Percentiles rank a stretch among this genome's conserved stretches.
These are phyloP conservation scores for Podila epigama DNA, from an alignment of 192 early-diverging fungal species.

Conservation along the genomic window DNA sequence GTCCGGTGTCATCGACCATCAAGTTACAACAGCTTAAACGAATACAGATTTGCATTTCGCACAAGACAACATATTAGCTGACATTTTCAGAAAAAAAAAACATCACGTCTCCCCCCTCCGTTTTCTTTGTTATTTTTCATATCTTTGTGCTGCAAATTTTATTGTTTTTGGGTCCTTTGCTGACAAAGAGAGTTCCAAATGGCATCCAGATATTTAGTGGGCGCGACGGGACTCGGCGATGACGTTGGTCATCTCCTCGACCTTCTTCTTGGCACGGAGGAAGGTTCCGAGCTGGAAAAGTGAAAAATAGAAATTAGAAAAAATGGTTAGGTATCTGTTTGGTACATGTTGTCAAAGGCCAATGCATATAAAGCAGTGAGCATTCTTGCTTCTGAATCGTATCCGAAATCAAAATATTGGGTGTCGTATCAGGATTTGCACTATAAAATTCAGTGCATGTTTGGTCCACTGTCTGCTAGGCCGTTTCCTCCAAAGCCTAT, in stretches of 20 bases:
- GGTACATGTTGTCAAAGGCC: too few species aligned
- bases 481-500: too few species aligned
- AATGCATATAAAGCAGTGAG: too few species aligned
- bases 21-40: background rate
- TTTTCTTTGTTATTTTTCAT: background rate
- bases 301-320: background rate
- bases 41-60: background rate
- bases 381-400: too few species aligned
- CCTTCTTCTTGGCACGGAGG: conserved; percentile 97
- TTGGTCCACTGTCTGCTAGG: too few species aligned
- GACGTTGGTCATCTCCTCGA: conserved; percentile 94
- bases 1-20: conserved; percentile 26
- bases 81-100: background rate
- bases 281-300: conserved; percentile 86
- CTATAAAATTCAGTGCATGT: too few species aligned
- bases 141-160: conserved; percentile 1
- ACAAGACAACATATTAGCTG: background rate
- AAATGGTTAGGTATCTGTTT: background rate
- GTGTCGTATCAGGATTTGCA: too few species aligned
- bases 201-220: conserved; percentile 27
- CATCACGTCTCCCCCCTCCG: too few species aligned
- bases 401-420: too few species aligned
- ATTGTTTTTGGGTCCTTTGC: background rate
- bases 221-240: conserved; percentile 92
- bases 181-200: background rate